These are phyloP conservation scores for Sporothrix phasma DNA, from an alignment of 2,329 filamentous ascomycete species.

Conservation along the genomic window DNA sequence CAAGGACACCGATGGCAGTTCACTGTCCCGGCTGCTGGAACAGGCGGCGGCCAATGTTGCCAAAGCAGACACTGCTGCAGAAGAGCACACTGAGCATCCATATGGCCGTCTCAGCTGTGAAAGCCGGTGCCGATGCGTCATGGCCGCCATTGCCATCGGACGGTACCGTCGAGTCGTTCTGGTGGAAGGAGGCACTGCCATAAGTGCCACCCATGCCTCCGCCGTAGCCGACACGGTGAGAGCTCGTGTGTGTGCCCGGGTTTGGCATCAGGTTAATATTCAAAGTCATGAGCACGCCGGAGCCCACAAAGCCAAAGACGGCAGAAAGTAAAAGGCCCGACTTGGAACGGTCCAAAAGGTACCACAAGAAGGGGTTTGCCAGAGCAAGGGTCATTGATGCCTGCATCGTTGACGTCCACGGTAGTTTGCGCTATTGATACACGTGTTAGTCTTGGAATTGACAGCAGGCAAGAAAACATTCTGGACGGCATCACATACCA, in stretches of 20 bases:
- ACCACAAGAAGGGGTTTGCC: slow-evolving; percentile 91
- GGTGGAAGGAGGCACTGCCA: slow-evolving; percentile 9
- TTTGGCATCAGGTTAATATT: slow-evolving; percentile 70
- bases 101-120: slow-evolving; percentile 61
- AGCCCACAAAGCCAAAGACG: slow-evolving; percentile 63
- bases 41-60: slow-evolving; percentile 80
- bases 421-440: slow-evolving; percentile 62
- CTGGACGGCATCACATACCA: slow-evolving; percentile 51
- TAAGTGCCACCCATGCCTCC: background rate
- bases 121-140: slow-evolving; percentile 29
- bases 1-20: background rate
- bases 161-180: slow-evolving; percentile 20
- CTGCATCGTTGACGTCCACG: slow-evolving; percentile 93
- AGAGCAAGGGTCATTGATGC: slow-evolving; percentile 81
- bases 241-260: slow-evolving; percentile 35
- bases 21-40: slow-evolving; percentile 33
- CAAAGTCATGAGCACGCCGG: slow-evolving; percentile 61
- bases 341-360: slow-evolving; percentile 82
- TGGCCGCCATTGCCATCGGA: background rate
- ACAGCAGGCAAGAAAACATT: background rate
- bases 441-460: background rate
- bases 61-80: slow-evolving; percentile 91
- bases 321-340: slow-evolving; percentile 74
- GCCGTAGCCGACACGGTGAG: slow-evolving; percentile 12
- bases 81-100: slow-evolving; percentile 94